Base-by-base conservation (phyloP, 2,329 filamentous ascomycete species). In the Bipolaris gigantea region DNA sequence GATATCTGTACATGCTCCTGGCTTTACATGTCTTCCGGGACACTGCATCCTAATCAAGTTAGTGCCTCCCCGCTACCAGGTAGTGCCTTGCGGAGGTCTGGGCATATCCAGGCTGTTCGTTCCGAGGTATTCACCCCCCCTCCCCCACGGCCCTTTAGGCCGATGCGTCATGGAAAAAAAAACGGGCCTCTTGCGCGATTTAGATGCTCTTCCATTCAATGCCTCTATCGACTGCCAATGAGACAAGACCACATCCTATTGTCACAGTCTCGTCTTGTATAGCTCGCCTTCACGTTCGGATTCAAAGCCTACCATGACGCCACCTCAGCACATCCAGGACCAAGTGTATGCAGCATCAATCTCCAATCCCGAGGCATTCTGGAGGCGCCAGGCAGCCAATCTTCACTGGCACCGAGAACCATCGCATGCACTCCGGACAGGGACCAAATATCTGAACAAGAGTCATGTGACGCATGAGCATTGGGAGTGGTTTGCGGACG, bases 401-500 rank as follows among this genome's bases (percentile, higher is more conserved):
- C 79, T 97, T 3, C 77, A 88, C 73, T 97, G 92, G 92, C 88
- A 95, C 75, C 88, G 85, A 67, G 81, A 83, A 50, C 92, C 92
- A 7, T 82, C 82, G 11, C 78, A 81, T 0, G 83, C 84, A 0
- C 81, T 95, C 19, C 76, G 77, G 3, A 79, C 77, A 35, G 82
- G 80, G 18, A 84, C 81, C 43, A 92, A 89, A 74, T 84, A 79
- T 7, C 78, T 94, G 4, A 73, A 78, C 44, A 75, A 79, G 48
- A 83, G 77, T 60, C 86, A 86, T 51, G 75, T 80, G n/a, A 78
- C 79, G 15, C 87, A 96, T 70, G 81, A 85, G 38, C 86, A 89
- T 69, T 97, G 92, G 92, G 84, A 85, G 59, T 97, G 93, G 93
- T 97, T 96, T 64, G 85, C 89, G 0, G 90, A 86, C 59, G 93